Evolutionary conservation across 2,329 filamentous ascomycete species (phyloP), one percentile per base, ranked within the genome.

Genomic region (Ophiosphaerella narmari): DNA sequence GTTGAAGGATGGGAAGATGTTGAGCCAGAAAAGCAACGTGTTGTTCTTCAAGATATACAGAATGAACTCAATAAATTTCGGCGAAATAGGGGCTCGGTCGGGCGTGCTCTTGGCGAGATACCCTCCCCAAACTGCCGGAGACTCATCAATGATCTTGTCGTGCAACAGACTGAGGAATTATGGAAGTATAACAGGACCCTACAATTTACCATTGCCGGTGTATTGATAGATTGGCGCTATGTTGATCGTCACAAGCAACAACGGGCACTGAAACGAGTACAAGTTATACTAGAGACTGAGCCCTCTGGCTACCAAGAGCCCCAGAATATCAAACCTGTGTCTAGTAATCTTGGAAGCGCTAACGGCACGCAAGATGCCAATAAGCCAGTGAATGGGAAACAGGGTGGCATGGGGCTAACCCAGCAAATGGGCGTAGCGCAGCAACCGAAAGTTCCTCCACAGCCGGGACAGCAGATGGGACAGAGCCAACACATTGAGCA

Each of bases 211-310:
- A 65, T 73, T 29, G 68, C 62, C 2, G 62, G 58, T n/a, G 52
- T 72, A 5, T 49, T 68, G 2, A 54, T 65, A 14, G 52, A 63
- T 21, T 68, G 58, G 57, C 59, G 52, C 14, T 34, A n/a, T 0
- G 37, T 65, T 34, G 54, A 48, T n/a, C 50, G 52, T 2, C 39
- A 21, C 1, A 23, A 59, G 24, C 54, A 55, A 46, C 44, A 60
- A 24, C 35, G 39, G 40, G 3, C 4, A 13, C 55, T 68, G 7
- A 52, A 49, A 18, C 54, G 62, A 34, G 60, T 73, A 4, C 57
- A 63, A 18, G 50, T 73, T 7, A 62, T 73, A 9, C 53, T 73
- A 13, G 57, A 70, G 41, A 67, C 67, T 2, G 65, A 64, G 18
- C 48, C 59, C 5, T 63, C 63, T 32, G 55, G 56, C 0, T 54